These are phyloP conservation scores for Malus hybrid DNA, from an alignment of 331 rosid genomes.

Conservation along the genomic window DNA sequence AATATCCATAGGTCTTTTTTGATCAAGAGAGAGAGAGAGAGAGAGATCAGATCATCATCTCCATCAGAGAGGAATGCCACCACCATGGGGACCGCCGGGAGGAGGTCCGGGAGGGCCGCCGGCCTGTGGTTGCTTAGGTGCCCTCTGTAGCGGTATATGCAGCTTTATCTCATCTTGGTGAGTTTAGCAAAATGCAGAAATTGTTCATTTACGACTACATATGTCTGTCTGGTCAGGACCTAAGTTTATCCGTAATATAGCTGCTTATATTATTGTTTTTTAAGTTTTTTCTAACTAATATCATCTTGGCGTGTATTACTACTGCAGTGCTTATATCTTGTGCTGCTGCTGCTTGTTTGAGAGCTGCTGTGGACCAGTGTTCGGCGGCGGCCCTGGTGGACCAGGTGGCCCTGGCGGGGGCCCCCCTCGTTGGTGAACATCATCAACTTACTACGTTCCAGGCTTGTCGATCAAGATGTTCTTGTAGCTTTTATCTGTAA, in stretches of 20 bases:
- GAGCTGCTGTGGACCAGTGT: constrained; percentile 19
- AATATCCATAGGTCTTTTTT: not conserved
- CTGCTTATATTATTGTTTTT: not conserved
- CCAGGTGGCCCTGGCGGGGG: not conserved
- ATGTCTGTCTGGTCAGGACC: not conserved
- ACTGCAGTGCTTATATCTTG: constrained; percentile 38
- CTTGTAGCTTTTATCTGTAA: not conserved
- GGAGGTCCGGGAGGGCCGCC: not conserved
- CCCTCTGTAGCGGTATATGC: constrained; percentile 31
- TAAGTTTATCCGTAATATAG: not conserved
- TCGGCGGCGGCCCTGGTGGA: constrained; percentile 6
- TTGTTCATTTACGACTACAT: not conserved
- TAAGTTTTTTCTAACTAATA: not conserved
- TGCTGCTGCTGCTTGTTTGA: constrained; percentile 47
- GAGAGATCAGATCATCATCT: not conserved
- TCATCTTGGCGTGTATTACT: constrained; percentile 11
- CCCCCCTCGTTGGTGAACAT: not conserved
- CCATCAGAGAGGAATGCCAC: constrained; percentile 29
- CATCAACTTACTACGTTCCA: not conserved
- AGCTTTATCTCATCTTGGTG: constrained; percentile 34
- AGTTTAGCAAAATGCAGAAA: constrained; percentile 2
- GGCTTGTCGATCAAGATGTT: not conserved
- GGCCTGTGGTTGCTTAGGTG: constrained; percentile 27
- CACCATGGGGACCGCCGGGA: not conserved
- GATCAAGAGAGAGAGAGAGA: not conserved